Evolutionary conservation across 2,329 filamentous ascomycete species (phyloP), one percentile per base, ranked within the genome.

Genomic region (Trichoderma hamatum): DNA sequence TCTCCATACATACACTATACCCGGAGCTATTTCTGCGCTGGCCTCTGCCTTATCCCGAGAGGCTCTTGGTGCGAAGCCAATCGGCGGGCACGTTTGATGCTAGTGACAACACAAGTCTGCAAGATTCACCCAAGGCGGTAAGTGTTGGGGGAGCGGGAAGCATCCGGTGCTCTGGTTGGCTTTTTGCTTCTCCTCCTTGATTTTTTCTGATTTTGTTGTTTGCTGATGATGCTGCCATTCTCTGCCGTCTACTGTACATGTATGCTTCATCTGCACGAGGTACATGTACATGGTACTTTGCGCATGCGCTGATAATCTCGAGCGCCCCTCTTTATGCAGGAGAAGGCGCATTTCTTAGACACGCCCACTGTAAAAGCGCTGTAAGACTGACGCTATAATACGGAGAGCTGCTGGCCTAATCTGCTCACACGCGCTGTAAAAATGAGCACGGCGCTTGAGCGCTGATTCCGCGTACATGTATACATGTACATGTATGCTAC

Each of bases 71-170:
- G 55, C 24, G 39, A 54, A 19, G 69, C 59, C 52, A 52, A 28
- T 46, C 36, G 30, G n/a, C 26, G 63, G 34, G 10, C 21, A 5
- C 28, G 11, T 24, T 51, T 13, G 54, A 49, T 59, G 39, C 39
- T 24, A 51, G 63, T 26, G 39, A 51, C 63, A 11, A 21, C 54
- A n/a, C 39, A 34, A 36, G 54, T 51, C 64, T 67, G 64, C 64
- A 59, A 58, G 52, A 58, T 14, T 49, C n/a, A 19, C 63, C 63
- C 28, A 67, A 59, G 54, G 51, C 14, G 64, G 64, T 67, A 58
- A 67, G 54, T 16, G 19, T 21, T 19, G 21, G 21, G 21, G 28
- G 19, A 32, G 26, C 36, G 52, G 51, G 16, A 66, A 14, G 5
- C n/a, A 19, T 24, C 39, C 28, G 54, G 36, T 51, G 64, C 39